Percentiles rank a stretch among this genome's conserved stretches.
Evolutionary conservation across 495 filamentous ascomycete genomes (phyloP).

Genomic region (Penicillium argentinense): DNA sequence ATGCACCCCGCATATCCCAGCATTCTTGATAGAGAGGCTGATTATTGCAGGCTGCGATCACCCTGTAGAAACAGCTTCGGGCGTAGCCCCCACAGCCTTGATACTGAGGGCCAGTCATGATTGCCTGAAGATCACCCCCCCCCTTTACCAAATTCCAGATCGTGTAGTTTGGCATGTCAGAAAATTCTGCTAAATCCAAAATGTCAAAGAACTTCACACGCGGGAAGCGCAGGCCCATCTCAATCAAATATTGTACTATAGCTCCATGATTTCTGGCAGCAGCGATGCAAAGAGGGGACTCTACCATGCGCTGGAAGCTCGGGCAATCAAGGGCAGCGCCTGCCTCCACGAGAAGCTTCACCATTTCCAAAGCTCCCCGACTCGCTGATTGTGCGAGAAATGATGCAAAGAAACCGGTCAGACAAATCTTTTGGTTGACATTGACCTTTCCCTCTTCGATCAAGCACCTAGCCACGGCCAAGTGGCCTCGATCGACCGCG

Average conservation of each 20-base stretch:
- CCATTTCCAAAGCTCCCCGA: neutral
- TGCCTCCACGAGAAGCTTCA: neutral
- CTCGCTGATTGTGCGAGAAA: neutral
- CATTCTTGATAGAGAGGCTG: neutral
- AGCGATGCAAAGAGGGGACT: slow-evolving; percentile 2
- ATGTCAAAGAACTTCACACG: neutral
- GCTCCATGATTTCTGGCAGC: neutral
- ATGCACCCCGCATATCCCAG: neutral
- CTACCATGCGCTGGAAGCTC: neutral
- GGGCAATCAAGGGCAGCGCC: neutral
- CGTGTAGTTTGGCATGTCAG: neutral
- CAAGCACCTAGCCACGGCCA: neutral
- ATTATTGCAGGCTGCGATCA: neutral
- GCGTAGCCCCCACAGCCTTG: neutral
- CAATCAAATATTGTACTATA: neutral
- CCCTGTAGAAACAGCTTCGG: neutral
- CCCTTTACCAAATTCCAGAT: neutral
- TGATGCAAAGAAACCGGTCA: neutral
- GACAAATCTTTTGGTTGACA: neutral
- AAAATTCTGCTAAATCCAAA: neutral
- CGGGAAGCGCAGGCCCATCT: neutral
- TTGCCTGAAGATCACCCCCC: neutral
- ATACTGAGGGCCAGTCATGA: neutral
- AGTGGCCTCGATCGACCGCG: neutral
- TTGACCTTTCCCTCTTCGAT: neutral